phyloP scores from a whole-genome alignment of 78 protist species.

The Polysphondylium violaceum region DNA sequence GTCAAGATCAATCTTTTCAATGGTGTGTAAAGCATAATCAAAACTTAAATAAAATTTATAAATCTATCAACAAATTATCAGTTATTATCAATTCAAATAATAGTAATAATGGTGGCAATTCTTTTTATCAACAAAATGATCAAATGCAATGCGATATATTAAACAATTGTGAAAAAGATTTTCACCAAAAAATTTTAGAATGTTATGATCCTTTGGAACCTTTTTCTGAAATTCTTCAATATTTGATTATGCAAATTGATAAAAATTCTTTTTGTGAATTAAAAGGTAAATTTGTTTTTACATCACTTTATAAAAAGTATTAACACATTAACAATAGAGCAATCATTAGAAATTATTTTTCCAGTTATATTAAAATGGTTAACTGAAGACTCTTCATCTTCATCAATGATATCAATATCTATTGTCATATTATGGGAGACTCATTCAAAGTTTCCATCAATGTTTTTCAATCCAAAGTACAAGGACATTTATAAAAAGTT shows the following conservation, averaged over 20 bases:
- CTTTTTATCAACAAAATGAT: neutral
- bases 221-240: constrained; percentile 1
- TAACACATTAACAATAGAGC: constrained; percentile 19
- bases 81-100: neutral
- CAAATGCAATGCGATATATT: neutral
- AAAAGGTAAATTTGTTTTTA: constrained; percentile 21
- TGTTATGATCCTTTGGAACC: constrained; percentile 4
- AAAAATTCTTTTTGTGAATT: constrained; percentile 9
- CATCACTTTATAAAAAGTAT: no score
- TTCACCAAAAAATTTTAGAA: constrained; percentile 16
- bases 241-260: constrained; percentile 41
- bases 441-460: constrained; percentile 2
- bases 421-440: constrained; percentile 24
- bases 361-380: constrained; percentile 48
- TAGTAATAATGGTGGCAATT: neutral
- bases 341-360: constrained; percentile 30
- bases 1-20: constrained; percentile 67
- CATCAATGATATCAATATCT: constrained; percentile 1
- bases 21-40: constrained; percentile 57
- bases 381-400: neutral
- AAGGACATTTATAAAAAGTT: constrained; percentile 6
- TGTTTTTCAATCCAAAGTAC: constrained; percentile 9
- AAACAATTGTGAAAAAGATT: neutral
- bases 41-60: constrained; percentile 43
- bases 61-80: constrained; percentile 33